phyloP scores from a whole-genome alignment of 306 rosid genomes.

The Leucaena leucocephala region DNA sequence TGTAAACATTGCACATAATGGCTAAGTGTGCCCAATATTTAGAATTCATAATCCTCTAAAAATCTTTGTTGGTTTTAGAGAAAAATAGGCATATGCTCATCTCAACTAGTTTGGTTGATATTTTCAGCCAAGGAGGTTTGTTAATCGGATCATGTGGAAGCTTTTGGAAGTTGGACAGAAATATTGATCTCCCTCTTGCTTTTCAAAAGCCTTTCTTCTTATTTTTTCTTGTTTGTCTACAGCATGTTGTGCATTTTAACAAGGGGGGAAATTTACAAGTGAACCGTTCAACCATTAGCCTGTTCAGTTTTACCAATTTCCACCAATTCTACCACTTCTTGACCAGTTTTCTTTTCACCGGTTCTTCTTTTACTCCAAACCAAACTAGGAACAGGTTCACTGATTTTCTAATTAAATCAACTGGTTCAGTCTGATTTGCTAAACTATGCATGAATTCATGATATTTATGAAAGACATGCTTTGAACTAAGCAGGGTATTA shows the following conservation, averaged over 20 bases:
- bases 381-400: too few relatives aligned
- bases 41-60: neutral
- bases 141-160: too few relatives aligned
- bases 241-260: too few relatives aligned
- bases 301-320: too few relatives aligned
- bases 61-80: neutral
- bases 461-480: neutral
- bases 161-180: neutral
- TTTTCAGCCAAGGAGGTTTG: neutral
- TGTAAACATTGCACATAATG: neutral
- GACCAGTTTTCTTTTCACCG: too few relatives aligned
- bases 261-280: too few relatives aligned
- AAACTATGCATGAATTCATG: neutral
- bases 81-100: too few relatives aligned
- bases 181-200: neutral
- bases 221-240: too few relatives aligned
- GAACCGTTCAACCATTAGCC: too few relatives aligned
- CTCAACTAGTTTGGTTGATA: neutral
- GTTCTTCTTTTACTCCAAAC: too few relatives aligned
- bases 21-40: neutral
- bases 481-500: slow-evolving; percentile 2
- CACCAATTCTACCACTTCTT: too few relatives aligned
- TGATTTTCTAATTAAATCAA: too few relatives aligned
- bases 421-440: neutral
- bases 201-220: neutral